Base-by-base conservation (phyloP, 2,329 filamentous ascomycete species). In the Exophiala xenobiotica region DNA sequence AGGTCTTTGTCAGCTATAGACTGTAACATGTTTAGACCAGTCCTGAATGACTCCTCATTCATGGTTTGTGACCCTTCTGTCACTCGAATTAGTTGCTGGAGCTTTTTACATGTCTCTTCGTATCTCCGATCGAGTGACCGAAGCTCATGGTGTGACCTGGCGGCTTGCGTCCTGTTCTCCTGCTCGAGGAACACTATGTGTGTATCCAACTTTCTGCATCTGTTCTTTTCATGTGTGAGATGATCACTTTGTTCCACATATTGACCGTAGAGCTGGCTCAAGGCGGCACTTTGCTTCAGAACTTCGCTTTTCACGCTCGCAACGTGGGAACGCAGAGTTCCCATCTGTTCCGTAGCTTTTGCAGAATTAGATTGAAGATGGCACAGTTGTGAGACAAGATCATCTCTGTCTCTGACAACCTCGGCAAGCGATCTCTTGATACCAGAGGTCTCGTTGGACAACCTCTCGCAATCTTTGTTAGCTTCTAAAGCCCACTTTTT, bases 401-500 rank as follows among this genome's bases (percentile, higher is more conserved):
- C n/a, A 31, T 56, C 46, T 39, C 43, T 48, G 27, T 56, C 53
- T 12, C 52, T 45, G 6, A 24, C 18, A 14, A 56, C 14, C 11
- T 46, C 42, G 6, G 16, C n/a, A 3, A 53, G 14, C 12, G 44
- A 45, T 2, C 11, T 23, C 11, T 46, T 48, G 31, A 60, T 23
- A 3, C 5, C 31, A 6, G 37, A 29, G n/a, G 53, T 42, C 9
- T 56, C 29, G 4, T 42, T 31, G 12, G 53, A 46, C 8, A 60
- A 31, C n/a, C n/a, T n/a, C 18, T 52, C 41, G 24, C 51, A 60
- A 23, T 60, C 57, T 39, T 56, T 43, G 23, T 57, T 53, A 1
- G 53, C 46, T 37, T 58, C 57, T 18, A 58, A n/a, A 31, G 57
- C 57, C 55, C 55, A 58, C 26, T 56, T 50, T 39, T 60, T 60